phyloP scores from a whole-genome alignment of 495 filamentous ascomycete genomes.

The Trichoderma asperelloides region DNA sequence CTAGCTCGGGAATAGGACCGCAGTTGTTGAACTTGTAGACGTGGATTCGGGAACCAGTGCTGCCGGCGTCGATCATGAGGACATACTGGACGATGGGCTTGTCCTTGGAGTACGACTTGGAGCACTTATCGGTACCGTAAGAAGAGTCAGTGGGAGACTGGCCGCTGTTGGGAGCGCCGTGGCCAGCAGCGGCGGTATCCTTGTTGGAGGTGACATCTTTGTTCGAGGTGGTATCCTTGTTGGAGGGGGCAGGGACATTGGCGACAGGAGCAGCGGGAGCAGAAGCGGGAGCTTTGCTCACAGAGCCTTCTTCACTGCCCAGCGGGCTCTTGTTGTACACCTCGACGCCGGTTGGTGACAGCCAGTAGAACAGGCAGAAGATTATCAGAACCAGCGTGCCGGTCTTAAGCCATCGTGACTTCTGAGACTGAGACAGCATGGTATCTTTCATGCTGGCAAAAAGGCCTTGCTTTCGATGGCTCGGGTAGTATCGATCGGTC shows the following conservation, averaged over 20 bases:
- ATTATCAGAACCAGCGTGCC: constrained; percentile 67
- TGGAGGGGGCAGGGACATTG: background rate
- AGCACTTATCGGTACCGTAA: constrained; percentile 62
- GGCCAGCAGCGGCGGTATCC: background rate
- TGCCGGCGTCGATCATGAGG: constrained; percentile 96
- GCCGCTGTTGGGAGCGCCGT: constrained; percentile 22
- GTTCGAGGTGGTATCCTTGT: constrained; percentile 3
- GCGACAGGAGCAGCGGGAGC: constrained; percentile 4
- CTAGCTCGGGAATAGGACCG: constrained; percentile 87
- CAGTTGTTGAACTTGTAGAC: constrained; percentile 99
- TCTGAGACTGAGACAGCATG: constrained; percentile 63
- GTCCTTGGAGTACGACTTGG: constrained; percentile 65
- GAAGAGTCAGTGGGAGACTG: constrained; percentile 50
- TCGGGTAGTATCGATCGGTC: constrained; percentile 40
- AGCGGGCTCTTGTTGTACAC: constrained; percentile 22
- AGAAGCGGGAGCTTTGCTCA: background rate
- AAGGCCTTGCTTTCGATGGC: constrained; percentile 33
- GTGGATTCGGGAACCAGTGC: constrained; percentile 94
- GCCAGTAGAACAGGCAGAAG: constrained; percentile 65
- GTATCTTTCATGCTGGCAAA: constrained; percentile 42
- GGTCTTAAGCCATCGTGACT: constrained; percentile 73
- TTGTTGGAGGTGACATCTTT: background rate
- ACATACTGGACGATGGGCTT: constrained; percentile 96
- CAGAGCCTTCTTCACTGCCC: constrained; percentile 18
- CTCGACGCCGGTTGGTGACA: constrained; percentile 50